Base-by-base conservation (phyloP, 2,329 filamentous ascomycete genomes). In the Pseudomassariella vexata region DNA sequence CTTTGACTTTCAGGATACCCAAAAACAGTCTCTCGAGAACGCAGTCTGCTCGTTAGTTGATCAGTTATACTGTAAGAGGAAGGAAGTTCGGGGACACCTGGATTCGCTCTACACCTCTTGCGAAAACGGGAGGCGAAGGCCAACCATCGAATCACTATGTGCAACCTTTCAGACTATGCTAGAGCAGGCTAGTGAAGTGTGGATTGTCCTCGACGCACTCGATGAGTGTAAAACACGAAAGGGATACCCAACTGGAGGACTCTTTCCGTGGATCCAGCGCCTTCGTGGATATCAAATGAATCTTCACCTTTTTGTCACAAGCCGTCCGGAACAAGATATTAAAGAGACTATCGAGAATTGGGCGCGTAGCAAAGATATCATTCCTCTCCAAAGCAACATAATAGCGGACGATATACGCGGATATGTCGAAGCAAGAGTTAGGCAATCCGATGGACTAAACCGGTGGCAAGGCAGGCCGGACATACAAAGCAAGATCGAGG, bases 1-100 rank as follows among this genome's bases (percentile, higher is more conserved):
- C 36, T 62, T 62, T 28, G 52, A 55, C 32, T 66, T 65, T 43
- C 61, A 50, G 5, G 50, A 65, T 29, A 23, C 6, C 1, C 28
- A 48, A 19, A 66, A 64, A 30, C 57, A 61, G 34, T 24, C 41
- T 1, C 26, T 52, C 5, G 49, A 56, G 11, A 40, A 46, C 0
- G 53, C 62, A 46, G 9, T 65, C 2, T 50, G 53, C 12, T 63
- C 60, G 9, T 40, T 66, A 3, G 27, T 63, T 9, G 36, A 22
- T 11, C 62, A 66, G 32, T 40, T 64, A 3, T 49, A 48, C 28
- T 24, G 42, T 14, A 42, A 45, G 10, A 38, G 28, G 8, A 34
- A 30, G 9, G 28, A 28, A 9, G 29, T 46, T 10, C 47, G 40
- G 5, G 10, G 23, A 18, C 7, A 28, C 19, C 26, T 60, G 5